Percentiles rank a stretch among this genome's conserved stretches.
Conservation (phyloP, 2,329 filamentous ascomycete genomes). For the Trichoderma sp. region DNA sequence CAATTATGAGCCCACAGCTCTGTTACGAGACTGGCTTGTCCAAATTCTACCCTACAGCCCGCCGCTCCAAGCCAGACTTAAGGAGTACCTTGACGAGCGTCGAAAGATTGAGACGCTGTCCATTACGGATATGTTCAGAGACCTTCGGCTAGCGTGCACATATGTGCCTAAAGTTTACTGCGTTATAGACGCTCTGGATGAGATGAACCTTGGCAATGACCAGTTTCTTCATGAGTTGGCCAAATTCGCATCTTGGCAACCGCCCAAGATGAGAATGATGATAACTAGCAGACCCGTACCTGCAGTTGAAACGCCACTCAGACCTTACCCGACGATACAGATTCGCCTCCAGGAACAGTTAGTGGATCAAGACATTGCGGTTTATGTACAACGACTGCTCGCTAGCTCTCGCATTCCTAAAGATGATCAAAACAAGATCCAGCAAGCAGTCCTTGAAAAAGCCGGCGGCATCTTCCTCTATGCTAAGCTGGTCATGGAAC, state of each 20-base stretch:
- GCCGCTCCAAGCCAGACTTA: slow-evolving; percentile 30
- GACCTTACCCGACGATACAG: slow-evolving; percentile 26
- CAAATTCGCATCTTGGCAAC: slow-evolving; percentile 33
- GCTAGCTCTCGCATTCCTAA: slow-evolving; percentile 19
- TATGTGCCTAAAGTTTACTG: slow-evolving; percentile 37
- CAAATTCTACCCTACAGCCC: slow-evolving; percentile 37
- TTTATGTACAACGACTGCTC: slow-evolving; percentile 34
- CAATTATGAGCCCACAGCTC: slow-evolving; percentile 33
- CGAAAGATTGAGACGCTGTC: slow-evolving; percentile 6
- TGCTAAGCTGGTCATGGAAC: slow-evolving; percentile 45
- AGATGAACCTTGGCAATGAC: slow-evolving; percentile 42
- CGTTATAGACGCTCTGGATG: slow-evolving; percentile 47
- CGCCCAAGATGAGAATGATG: slow-evolving; percentile 40
- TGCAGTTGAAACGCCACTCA: slow-evolving; percentile 34
- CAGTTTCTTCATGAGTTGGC: slow-evolving; percentile 37
- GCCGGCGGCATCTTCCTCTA: slow-evolving; percentile 49
- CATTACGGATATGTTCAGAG: slow-evolving; percentile 33
- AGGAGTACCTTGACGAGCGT: slow-evolving; percentile 16
- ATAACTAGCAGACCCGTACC: slow-evolving; percentile 45
- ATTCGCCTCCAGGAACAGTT: slow-evolving; percentile 39
- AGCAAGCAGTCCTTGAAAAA: slow-evolving; percentile 35
- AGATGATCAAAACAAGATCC: slow-evolving; percentile 24
- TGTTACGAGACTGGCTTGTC: slow-evolving; percentile 38
- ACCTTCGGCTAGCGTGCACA: slow-evolving; percentile 30
- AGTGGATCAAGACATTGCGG: slow-evolving; percentile 43